These are phyloP conservation scores for Talaromyces islandicus DNA, from an alignment of 2,329 filamentous ascomycete species.

Conservation along the genomic window DNA sequence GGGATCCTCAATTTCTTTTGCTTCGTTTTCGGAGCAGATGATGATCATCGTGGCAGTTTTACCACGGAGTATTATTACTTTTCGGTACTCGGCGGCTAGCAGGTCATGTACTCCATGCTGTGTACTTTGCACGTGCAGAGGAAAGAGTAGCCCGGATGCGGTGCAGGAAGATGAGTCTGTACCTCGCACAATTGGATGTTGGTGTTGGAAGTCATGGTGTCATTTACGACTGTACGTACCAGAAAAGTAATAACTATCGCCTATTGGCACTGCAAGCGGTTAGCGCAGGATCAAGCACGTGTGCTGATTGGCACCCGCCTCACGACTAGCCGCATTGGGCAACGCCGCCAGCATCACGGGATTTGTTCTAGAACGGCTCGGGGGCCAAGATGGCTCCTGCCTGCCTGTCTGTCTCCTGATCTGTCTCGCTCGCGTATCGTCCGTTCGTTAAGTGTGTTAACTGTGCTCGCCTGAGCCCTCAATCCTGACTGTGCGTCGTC, in stretches of 20 bases:
- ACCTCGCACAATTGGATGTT: neutral
- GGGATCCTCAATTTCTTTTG: neutral
- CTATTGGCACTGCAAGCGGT: neutral
- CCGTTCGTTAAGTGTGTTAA: too few relatives aligned
- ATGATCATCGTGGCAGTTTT: neutral
- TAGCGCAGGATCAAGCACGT: neutral
- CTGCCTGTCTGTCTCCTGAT: too few relatives aligned
- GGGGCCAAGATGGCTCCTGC: too few relatives aligned
- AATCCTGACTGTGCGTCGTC: neutral
- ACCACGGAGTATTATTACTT: too few relatives aligned
- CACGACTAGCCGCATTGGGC: neutral
- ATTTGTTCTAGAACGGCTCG: neutral
- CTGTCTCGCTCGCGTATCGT: too few relatives aligned
- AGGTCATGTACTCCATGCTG: too few relatives aligned
- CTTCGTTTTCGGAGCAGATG: neutral
- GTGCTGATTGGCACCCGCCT: neutral
- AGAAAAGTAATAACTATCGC: neutral
- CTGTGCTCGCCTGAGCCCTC: neutral
- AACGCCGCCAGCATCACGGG: neutral
- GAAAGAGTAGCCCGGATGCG: too few relatives aligned
- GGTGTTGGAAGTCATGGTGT: neutral
- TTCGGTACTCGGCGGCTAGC: too few relatives aligned
- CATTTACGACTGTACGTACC: too few relatives aligned
- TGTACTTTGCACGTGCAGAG: too few relatives aligned
- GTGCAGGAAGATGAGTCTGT: too few relatives aligned